Percentiles rank a stretch among this genome's conserved stretches.
These are phyloP conservation scores for Mayamaea pseudoterrestris DNA, from an alignment of 108 stramenopile genomes.

Conservation along the genomic window DNA sequence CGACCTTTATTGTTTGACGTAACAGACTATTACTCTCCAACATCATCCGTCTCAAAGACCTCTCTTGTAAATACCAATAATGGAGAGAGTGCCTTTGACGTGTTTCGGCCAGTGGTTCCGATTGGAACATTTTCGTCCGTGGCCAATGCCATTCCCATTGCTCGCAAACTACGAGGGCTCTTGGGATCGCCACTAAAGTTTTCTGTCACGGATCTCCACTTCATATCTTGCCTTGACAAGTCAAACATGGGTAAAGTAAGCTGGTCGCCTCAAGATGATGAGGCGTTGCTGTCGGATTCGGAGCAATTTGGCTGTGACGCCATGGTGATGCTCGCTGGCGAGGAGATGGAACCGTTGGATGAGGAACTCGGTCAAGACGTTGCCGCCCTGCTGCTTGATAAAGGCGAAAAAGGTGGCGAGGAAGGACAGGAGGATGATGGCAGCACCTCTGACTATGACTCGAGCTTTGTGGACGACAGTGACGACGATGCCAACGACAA, in stretches of 20 bases:
- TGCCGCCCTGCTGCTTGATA: constrained; percentile 11
- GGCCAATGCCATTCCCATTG: constrained; percentile 37
- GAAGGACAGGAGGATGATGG: constrained; percentile 17
- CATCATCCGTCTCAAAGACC: background rate
- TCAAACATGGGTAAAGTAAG: background rate
- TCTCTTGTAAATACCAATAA: constrained; percentile 23
- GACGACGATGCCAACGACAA: constrained; percentile 21
- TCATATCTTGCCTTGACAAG: constrained; percentile 25
- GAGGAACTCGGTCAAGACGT: constrained; percentile 12
- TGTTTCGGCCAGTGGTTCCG: constrained; percentile 51
- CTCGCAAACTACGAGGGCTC: constrained; percentile 38
- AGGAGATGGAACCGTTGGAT: constrained; percentile 31
- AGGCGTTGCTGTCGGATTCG: background rate
- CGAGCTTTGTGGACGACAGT: constrained; percentile 18
- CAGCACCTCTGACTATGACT: constrained; percentile 14
- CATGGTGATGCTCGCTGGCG: constrained; percentile 58
- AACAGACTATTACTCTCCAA: background rate
- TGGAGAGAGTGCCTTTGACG: too few relatives aligned
- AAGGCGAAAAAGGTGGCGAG: constrained; percentile 21
- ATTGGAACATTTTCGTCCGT: constrained; percentile 49
- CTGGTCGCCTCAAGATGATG: background rate
- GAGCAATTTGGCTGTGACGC: constrained; percentile 59
- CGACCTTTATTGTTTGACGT: constrained; percentile 18
- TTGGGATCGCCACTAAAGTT: constrained; percentile 67
- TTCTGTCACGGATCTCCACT: constrained; percentile 50